Evolutionary conservation across 2,329 filamentous ascomycete genomes (phyloP), one percentile per base, ranked within the genome.

Genomic region (Orbilia ellipsospora): DNA sequence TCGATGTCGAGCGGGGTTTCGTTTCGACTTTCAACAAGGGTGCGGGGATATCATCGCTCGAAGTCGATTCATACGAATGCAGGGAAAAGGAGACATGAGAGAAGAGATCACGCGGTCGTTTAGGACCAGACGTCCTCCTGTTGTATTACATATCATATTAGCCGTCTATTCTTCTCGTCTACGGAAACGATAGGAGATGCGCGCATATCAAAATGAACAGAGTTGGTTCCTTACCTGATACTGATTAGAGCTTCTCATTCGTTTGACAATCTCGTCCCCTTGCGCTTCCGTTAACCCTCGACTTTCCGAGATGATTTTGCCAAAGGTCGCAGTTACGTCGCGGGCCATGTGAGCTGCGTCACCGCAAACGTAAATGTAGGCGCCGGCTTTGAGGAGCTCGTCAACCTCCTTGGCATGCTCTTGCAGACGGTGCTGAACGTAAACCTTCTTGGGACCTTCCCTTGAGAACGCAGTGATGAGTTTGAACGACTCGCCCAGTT

Each of bases 301-400:
- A 82, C 96, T 88, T 81, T 94, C 89, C 26, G 93, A 87, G 79
- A 99, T 90, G 81, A 98, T 96, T 82, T 96, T 90, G 26, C 87
- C 90, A 51, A 99, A 86, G n/a, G 93, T 89, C 23, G 90, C 86
- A 82, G 96, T 97, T 80, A 97, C 93, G 82, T 96, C 94, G 70
- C 94, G 90, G 55, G 94, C 94, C 94, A 97, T 97, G 85, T 97
- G 94, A 68, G 95, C 92, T 0, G 96, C 96, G 82, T 99, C 95
- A 84, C 95, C 95, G 80, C 96, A 99, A 72, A 99, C 94, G 82
- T 99, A 99, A 83, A 99, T 94, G 84, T 95, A 97, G 4, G 93
- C 95, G 81, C 90, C 90, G 82, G 94, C 92, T 83, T 93, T 86
- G 8, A 99, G 86, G 0, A 99, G 88, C 78, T 94, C 90, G 83